Evolutionary conservation across 768 basidiomycete species (phyloP), one percentile per base, ranked within the genome.

Genomic region (Lactarius sanguifluus): DNA sequence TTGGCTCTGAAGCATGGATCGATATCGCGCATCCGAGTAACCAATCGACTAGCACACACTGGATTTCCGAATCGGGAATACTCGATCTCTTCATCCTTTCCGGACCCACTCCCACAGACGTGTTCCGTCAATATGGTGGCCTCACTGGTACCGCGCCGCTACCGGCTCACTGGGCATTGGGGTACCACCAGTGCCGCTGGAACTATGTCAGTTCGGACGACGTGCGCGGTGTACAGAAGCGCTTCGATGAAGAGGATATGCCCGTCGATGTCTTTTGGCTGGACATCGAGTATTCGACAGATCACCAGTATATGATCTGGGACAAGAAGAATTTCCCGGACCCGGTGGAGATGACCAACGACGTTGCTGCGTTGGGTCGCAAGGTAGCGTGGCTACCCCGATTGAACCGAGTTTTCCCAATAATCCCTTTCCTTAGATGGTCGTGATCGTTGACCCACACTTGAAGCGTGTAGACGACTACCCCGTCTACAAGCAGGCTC

Each of bases 271-370:
- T 96, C 3, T 89, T 98, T 74, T 98, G 96, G 96, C 83, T 98
- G 52, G 96, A 97, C 77, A 97, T 98, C 72, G 96, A 97, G 75
- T 97, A 97, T 76, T 80, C 96, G 0, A 87, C 90, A 54, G 93
- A 94, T 55, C 94, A 97, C 79, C 90, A 94, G 76, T 98, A 99
- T 82, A 94, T 98, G 76, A 92, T 98, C 69, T 99, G 97, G 97
- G 88, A 98, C 72, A 80, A 88, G 66, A 91, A 90, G 77, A 85
- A 81, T 43, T 98, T 98, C 87, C 94, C 96, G 7, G 91, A 97
- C 74, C 96, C 96, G 1, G 89, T 93, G 20, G 87, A 90, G 60
- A 98, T 99, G 97, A 85, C 88, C 54, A 88, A 92, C 57, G 91
- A 92, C 60, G 91, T 99, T 6, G 92, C 90, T 57, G 90, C 86